Evolutionary conservation across 23 red algal species (phyloP), one percentile per base, ranked within the genome.

Genomic region (Agarophyton chilense): DNA sequence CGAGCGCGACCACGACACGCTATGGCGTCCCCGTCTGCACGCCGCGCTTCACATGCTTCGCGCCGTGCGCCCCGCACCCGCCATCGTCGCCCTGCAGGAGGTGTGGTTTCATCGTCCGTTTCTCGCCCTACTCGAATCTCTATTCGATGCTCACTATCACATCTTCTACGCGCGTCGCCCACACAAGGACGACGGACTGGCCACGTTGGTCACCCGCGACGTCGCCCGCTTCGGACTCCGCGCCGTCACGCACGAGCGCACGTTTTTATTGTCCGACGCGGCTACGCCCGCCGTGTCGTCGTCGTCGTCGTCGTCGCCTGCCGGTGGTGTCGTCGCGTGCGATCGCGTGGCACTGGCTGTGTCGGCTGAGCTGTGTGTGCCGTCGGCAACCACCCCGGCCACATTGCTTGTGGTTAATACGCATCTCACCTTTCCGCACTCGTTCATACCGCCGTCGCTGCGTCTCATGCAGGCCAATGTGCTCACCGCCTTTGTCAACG

Each of bases 361-460:
- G 14, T 58, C 18, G 18, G 54, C 35, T 26, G 61, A 72, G 49
- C 49, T 56, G 61, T 25, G n/a, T n/a, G n/a, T 25, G 18, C 58
- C 41, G 60, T 61, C 49, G 38, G 21, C 7, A 24, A 18, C 12
- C 50, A 32, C 33, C 41, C 52, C 56, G 55, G 32, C n/a, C 39
- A 22, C 44, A 38, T 26, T 87, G 39, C 49, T 87, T 2, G 10
- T 87, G 10, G 51, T 87, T 50, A 87, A 87, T 45, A 42, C 82
- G n/a, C 82, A 87, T 47, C 82, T 87, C 44, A 87, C 82, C 36
- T 87, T 87, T 47, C 82, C 82, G 51, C 82, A 87, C 62, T 66
- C 82, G 16, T 65, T 56, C 44, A 72, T 65, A 25, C 50, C 52
- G 25, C 6, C 38, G 35, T 39, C 53, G 35, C 36, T 52, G 45